phyloP scores from a whole-genome alignment of 257 asterid genomes.

The Solanum sejunctum region DNA sequence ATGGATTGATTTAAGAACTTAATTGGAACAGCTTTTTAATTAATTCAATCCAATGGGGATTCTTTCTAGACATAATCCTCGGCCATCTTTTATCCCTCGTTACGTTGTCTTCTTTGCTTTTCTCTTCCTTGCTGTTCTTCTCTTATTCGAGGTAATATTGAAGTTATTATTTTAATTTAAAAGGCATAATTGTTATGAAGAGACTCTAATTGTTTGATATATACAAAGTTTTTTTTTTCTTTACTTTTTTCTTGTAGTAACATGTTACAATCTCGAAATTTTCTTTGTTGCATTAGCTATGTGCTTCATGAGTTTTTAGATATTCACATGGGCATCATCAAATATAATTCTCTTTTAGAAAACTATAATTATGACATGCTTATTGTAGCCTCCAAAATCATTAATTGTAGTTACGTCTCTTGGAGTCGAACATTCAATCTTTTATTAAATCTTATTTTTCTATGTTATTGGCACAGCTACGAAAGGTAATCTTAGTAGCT shows the following conservation, averaged over 20 bases:
- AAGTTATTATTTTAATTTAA: background rate
- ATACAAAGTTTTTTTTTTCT: too few relatives aligned
- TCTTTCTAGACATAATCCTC: constrained; percentile 6
- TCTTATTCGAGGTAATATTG: constrained; percentile 29
- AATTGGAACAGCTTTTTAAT: background rate
- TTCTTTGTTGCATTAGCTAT: background rate
- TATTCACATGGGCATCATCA: background rate
- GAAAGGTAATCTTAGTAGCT: background rate
- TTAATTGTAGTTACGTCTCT: background rate
- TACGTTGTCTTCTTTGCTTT: constrained; percentile 14
- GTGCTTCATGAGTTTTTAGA: background rate
- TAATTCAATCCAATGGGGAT: constrained; percentile 18
- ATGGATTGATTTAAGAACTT: background rate
- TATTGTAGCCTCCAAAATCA: background rate
- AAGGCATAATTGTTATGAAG: background rate
- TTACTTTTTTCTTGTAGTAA: too few relatives aligned
- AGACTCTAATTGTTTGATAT: background rate
- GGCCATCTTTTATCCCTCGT: constrained; percentile 25
- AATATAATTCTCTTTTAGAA: background rate
- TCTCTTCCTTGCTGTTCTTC: constrained; percentile 18
- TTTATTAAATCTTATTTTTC: background rate
- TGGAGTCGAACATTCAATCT: background rate
- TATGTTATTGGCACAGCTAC: background rate
- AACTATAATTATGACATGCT: background rate
- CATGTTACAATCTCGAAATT: background rate